Evolutionary conservation across 2,329 filamentous ascomycete species (phyloP).

Genomic region (Orbilia javanica): DNA sequence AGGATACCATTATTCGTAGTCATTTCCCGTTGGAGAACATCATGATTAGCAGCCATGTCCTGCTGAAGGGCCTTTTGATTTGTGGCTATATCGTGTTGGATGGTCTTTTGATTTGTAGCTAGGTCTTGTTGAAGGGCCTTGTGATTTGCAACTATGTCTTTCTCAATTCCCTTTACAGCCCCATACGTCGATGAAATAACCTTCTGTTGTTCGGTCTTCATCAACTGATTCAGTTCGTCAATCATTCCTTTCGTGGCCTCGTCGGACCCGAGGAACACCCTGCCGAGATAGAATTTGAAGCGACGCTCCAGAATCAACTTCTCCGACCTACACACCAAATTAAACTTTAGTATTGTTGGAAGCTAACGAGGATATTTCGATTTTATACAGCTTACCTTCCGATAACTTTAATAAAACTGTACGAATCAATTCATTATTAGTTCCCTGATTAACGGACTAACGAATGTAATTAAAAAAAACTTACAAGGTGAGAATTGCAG

Average conservation of each 20-base stretch:
- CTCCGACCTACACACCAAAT: background rate
- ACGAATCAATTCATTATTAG: background rate
- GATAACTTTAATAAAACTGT: background rate
- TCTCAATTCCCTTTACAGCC: background rate
- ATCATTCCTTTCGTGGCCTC: constrained; percentile 3
- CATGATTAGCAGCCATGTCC: constrained; percentile 4
- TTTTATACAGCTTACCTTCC: background rate
- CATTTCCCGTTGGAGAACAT: background rate
- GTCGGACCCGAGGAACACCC: background rate
- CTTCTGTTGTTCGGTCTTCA: constrained; percentile 9
- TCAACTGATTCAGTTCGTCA: background rate
- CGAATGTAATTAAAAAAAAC: background rate
- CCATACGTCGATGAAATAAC: background rate
- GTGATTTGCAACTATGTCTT: background rate
- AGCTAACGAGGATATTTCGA: background rate
- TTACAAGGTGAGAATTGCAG: constrained; percentile 2
- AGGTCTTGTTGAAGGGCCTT: background rate
- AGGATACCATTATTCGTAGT: background rate
- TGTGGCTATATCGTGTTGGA: no score
- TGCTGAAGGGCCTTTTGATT: background rate
- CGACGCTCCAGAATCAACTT: constrained; percentile 3
- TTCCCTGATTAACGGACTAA: background rate
- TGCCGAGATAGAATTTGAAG: constrained; percentile 10
- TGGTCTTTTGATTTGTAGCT: background rate
- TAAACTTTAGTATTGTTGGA: background rate